A percentile compares a stretch with the other conserved stretches of the same genome.
These are phyloP conservation scores for Oryza punctata DNA, from an alignment of 176 grass and related monocot genomes.

Conservation along the genomic window DNA sequence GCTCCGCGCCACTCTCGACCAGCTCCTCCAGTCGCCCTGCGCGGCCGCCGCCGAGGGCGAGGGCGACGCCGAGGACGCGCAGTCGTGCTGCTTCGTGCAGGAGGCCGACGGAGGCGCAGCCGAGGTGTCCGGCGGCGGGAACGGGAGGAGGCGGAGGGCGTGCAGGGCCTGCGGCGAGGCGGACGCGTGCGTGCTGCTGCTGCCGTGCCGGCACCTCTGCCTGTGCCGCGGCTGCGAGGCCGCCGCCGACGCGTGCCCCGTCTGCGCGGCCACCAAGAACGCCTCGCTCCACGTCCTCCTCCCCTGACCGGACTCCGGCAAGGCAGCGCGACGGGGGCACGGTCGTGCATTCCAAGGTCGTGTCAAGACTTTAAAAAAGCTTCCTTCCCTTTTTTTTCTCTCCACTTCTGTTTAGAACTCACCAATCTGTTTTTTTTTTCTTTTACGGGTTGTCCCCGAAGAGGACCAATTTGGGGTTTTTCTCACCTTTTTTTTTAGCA, in stretches of 20 bases:
- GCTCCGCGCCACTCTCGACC: constrained; percentile 58
- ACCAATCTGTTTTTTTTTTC: not conserved
- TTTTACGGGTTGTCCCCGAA: not conserved
- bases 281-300: constrained; percentile 48
- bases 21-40: constrained; percentile 25
- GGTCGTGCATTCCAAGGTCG: constrained; percentile 12
- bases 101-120: not conserved
- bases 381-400: not conserved
- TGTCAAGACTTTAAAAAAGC: not conserved
- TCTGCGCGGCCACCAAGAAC: constrained; percentile 52
- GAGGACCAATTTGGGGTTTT: not conserved
- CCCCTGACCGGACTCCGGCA: constrained; percentile 14
- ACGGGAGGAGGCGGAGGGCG: not conserved
- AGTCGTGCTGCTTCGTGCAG: constrained; percentile 66
- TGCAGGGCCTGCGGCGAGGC: constrained; percentile 41
- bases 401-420: not conserved
- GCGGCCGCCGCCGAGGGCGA: not conserved
- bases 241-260: constrained; percentile 37
- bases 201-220: constrained; percentile 83
- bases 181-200: constrained; percentile 57
- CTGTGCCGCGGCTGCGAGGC: constrained; percentile 57
- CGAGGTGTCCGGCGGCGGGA: not conserved
- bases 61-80: constrained; percentile 51
- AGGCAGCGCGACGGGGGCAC: not conserved
- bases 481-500: not conserved